A percentile compares a stretch with the other conserved stretches of the same genome.
Evolutionary conservation across 2,329 filamentous ascomycete species (phyloP).

Genomic region (Penicillium sp.): DNA sequence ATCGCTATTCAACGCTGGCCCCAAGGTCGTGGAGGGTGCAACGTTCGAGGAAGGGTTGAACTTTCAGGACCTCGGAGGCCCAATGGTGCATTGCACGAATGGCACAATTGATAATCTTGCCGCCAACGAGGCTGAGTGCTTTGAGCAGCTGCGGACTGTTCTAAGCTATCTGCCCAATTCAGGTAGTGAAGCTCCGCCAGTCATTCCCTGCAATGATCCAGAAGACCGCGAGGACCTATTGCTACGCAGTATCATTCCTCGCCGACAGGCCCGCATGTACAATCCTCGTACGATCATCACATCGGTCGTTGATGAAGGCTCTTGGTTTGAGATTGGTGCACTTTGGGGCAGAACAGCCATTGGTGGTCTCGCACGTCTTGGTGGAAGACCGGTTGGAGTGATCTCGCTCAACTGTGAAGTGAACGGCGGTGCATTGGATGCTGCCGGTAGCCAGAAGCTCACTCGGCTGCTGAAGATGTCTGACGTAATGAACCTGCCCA

Average conservation of each 20-base stretch:
- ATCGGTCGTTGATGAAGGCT: slow-evolving; percentile 54
- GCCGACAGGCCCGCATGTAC: slow-evolving; percentile 60
- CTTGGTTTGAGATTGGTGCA: slow-evolving; percentile 63
- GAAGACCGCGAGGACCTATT: slow-evolving; percentile 48
- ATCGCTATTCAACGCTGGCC: slow-evolving; percentile 62
- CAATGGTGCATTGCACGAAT: slow-evolving; percentile 61
- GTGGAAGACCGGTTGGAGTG: slow-evolving; percentile 58
- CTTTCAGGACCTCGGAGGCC: slow-evolving; percentile 60
- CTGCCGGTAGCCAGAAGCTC: slow-evolving; percentile 60
- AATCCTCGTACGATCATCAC: slow-evolving; percentile 57
- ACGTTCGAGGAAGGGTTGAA: slow-evolving; percentile 63
- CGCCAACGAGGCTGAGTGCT: slow-evolving; percentile 59
- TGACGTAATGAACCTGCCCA: slow-evolving; percentile 64
- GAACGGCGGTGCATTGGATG: slow-evolving; percentile 61
- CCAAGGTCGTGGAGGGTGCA: slow-evolving; percentile 60
- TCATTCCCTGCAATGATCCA: slow-evolving; percentile 48
- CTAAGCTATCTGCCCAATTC: slow-evolving; percentile 59
- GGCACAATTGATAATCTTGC: slow-evolving; percentile 66
- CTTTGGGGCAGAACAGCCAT: slow-evolving; percentile 64
- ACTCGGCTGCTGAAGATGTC: slow-evolving; percentile 61
- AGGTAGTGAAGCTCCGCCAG: slow-evolving; percentile 55
- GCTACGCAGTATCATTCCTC: slow-evolving; percentile 57
- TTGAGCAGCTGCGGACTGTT: slow-evolving; percentile 59
- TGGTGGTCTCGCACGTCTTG: slow-evolving; percentile 58
- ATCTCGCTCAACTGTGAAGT: slow-evolving; percentile 61